Conservation (phyloP, 148 eudicot species). For the Rheum nobile region DNA sequence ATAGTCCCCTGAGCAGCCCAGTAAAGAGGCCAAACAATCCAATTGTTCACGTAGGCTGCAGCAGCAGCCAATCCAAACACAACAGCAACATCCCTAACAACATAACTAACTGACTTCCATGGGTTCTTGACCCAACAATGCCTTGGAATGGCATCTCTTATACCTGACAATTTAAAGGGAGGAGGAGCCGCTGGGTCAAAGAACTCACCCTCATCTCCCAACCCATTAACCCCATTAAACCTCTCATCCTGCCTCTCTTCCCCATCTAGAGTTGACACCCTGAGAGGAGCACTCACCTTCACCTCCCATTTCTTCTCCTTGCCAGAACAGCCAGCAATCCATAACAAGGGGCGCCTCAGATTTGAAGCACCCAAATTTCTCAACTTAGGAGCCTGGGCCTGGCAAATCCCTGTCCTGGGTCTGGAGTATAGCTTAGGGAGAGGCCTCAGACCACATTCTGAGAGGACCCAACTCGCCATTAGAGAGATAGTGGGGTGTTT, state of each 20-base stretch:
- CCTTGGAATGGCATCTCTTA: conserved; percentile 57
- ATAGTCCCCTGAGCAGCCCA: conserved; percentile 78
- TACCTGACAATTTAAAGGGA: conserved; percentile 43
- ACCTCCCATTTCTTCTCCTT: conserved; percentile 42
- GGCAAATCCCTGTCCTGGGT: conserved; percentile 29
- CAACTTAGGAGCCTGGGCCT: conserved; percentile 13
- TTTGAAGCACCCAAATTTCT: not conserved
- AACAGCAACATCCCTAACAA: conserved; percentile 50
- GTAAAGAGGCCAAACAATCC: conserved; percentile 73
- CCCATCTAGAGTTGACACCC: conserved; percentile 21
- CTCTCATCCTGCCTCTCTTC: conserved; percentile 9
- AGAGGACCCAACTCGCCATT: conserved; percentile 77
- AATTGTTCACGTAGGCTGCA: conserved; percentile 40
- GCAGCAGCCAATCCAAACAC: conserved; percentile 62
- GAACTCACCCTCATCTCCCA: conserved; percentile 9
- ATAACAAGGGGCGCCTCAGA: not conserved
- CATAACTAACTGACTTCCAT: conserved; percentile 67
- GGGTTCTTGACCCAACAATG: conserved; percentile 80
- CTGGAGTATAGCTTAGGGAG: conserved; percentile 34
- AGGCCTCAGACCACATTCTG: conserved; percentile 73
- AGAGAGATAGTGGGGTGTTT: not conserved
- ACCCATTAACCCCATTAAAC: conserved; percentile 10
- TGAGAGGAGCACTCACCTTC: conserved; percentile 50
- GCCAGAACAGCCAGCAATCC: not conserved
- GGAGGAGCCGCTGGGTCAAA: conserved; percentile 53